These are phyloP conservation scores for Fusarium sterilihyphosum DNA, from an alignment of 2,329 filamentous ascomycete species.

Conservation along the genomic window DNA sequence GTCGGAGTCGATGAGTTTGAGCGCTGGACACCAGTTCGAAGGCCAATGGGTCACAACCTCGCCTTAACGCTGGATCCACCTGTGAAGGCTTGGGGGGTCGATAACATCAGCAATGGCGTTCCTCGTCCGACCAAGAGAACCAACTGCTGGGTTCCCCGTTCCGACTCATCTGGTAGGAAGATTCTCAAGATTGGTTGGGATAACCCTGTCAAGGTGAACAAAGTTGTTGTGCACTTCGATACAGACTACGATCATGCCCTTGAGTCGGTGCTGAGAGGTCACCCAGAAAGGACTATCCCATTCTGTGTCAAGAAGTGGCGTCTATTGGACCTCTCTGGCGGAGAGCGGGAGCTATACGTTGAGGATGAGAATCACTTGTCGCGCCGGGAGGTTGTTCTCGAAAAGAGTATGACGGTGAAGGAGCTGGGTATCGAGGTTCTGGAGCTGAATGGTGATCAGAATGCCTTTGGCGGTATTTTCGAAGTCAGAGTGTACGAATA, in stretches of 20 bases:
- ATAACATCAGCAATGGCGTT: slow-evolving; percentile 1
- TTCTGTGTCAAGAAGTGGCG: slow-evolving; percentile 19
- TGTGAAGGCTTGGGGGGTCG: background rate
- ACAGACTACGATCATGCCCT: slow-evolving; percentile 19
- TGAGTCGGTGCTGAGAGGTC: slow-evolving; percentile 8
- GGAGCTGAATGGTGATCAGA: background rate
- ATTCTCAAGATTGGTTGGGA: background rate
- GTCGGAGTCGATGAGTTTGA: slow-evolving; percentile 12
- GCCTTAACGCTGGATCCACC: background rate
- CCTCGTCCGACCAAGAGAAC: slow-evolving; percentile 3
- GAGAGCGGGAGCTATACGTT: background rate
- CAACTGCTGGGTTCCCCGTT: slow-evolving; percentile 3
- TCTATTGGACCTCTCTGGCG: background rate
- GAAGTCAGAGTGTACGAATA: slow-evolving; percentile 6
- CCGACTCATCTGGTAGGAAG: background rate
- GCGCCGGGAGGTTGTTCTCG: background rate
- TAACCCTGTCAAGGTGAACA: background rate
- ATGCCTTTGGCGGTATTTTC: background rate
- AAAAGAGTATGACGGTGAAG: background rate
- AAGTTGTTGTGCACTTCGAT: background rate
- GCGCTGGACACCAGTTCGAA: slow-evolving; percentile 9
- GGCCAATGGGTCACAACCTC: slow-evolving; percentile 3
- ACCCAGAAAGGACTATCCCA: slow-evolving; percentile 5
- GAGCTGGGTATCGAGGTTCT: slow-evolving; percentile 3
- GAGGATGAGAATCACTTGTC: slow-evolving; percentile 9